These are phyloP conservation scores for Chenopodium formosanum DNA, from an alignment of 148 eudicot genomes.

Conservation along the genomic window DNA sequence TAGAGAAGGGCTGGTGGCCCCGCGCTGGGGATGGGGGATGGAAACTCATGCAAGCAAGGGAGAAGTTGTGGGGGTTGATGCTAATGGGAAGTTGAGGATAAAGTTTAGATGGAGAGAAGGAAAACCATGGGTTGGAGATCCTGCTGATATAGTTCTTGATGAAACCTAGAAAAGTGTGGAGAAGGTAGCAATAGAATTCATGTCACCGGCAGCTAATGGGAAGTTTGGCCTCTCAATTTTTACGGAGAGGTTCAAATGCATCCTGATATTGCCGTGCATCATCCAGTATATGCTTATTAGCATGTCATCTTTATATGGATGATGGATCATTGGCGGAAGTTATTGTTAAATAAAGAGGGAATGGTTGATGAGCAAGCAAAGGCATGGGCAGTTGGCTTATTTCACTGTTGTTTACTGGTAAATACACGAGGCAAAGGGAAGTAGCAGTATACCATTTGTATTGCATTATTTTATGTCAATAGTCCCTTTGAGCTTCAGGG, in stretches of 20 bases:
- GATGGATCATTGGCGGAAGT: slow-evolving; percentile 12
- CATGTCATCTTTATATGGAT: background rate
- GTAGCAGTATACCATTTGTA: slow-evolving; percentile 27
- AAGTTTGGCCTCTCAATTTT: slow-evolving; percentile 20
- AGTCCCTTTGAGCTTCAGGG: slow-evolving; percentile 25
- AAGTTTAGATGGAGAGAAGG: slow-evolving; percentile 96
- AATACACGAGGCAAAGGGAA: slow-evolving; percentile 21
- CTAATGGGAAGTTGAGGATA: slow-evolving; percentile 90
- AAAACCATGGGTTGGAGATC: slow-evolving; percentile 97
- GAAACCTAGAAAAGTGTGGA: slow-evolving; percentile 29
- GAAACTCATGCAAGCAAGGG: slow-evolving; percentile 97
- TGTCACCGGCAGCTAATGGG: slow-evolving; percentile 13
- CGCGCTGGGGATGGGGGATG: slow-evolving; percentile 99
- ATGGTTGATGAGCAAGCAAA: slow-evolving; percentile 8
- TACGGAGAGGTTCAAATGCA: slow-evolving; percentile 19
- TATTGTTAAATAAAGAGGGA: slow-evolving; percentile 22
- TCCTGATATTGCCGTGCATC: slow-evolving; percentile 12
- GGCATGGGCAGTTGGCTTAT: slow-evolving; percentile 8
- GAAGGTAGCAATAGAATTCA: background rate
- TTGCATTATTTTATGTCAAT: slow-evolving; percentile 23
- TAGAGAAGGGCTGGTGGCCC: slow-evolving; percentile 65
- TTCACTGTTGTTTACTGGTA: slow-evolving; percentile 25
- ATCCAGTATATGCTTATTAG: slow-evolving; percentile 3
- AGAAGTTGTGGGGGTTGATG: slow-evolving; percentile 90
- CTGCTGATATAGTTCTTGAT: slow-evolving; percentile 83